These are phyloP conservation scores for Cyclocybe cylindracea DNA, from an alignment of 768 basidiomycete species.

Conservation along the genomic window DNA sequence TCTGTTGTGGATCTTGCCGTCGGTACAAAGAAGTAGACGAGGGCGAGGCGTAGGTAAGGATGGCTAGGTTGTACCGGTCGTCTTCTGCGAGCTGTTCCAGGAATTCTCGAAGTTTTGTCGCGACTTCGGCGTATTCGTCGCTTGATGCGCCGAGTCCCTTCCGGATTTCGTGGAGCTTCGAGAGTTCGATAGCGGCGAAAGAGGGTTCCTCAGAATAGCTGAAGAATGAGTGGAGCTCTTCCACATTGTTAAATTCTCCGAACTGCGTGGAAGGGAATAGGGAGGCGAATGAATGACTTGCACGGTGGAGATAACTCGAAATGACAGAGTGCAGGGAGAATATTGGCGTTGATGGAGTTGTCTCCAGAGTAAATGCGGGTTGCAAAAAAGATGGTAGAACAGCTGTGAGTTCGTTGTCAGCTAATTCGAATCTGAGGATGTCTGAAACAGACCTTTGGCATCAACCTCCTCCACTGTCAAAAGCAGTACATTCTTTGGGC, in stretches of 20 bases:
- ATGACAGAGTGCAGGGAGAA: conserved; percentile 53
- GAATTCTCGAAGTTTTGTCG: conserved; percentile 45
- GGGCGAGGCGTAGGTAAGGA: conserved; percentile 49
- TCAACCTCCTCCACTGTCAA: conserved; percentile 58
- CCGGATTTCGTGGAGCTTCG: conserved; percentile 50
- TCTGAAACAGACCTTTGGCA: conserved; percentile 46
- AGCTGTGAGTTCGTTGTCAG: conserved; percentile 34
- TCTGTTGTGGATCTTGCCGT: conserved; percentile 42
- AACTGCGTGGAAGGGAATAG: conserved; percentile 41
- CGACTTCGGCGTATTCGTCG: conserved; percentile 53
- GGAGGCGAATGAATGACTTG: conserved; percentile 55
- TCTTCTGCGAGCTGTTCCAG: conserved; percentile 43
- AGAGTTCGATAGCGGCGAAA: conserved; percentile 68
- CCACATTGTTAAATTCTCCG: conserved; percentile 27
- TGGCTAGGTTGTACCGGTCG: conserved; percentile 45
- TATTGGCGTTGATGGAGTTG: conserved; percentile 28
- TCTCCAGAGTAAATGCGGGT: conserved; percentile 46
- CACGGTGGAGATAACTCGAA: conserved; percentile 58
- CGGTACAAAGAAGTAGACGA: conserved; percentile 23
- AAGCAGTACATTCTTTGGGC: conserved; percentile 49
- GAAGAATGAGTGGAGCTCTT: conserved; percentile 53
- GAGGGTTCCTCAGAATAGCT: conserved; percentile 46
- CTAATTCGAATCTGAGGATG: background rate
- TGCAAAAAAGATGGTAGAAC: conserved; percentile 54
- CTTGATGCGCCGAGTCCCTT: conserved; percentile 48